phyloP scores from a whole-genome alignment of 2,329 filamentous ascomycete genomes.

The Talaromyces marneffei region DNA sequence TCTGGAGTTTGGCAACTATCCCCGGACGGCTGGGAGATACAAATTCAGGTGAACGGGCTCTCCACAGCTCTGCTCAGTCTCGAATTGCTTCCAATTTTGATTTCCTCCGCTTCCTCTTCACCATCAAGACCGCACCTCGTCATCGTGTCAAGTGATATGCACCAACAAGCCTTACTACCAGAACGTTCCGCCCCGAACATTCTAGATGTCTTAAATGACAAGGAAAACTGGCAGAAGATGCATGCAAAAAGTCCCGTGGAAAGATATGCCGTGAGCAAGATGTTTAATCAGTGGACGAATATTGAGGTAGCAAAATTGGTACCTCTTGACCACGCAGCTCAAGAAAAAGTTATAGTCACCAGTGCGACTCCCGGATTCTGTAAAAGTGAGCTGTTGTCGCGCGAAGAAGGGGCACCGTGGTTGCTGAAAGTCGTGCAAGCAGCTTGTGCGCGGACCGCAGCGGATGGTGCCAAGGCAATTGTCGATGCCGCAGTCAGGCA shows the following conservation, averaged over 20 bases:
- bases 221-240: constrained; percentile 5
- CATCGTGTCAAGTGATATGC: constrained; percentile 18
- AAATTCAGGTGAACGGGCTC: constrained; percentile 48
- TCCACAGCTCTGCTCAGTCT: constrained; percentile 44
- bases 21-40: constrained; percentile 41
- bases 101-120: not conserved
- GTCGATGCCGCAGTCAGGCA: constrained; percentile 17
- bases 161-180: constrained; percentile 16
- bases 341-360: constrained; percentile 8
- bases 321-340: constrained; percentile 1
- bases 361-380: constrained; percentile 20
- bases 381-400: constrained; percentile 16
- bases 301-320: constrained; percentile 9
- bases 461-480: constrained; percentile 20
- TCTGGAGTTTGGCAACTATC: constrained; percentile 23
- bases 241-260: constrained; percentile 9
- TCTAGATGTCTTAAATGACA: constrained; percentile 12
- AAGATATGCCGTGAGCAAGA: constrained; percentile 11
- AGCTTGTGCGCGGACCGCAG: constrained; percentile 16
- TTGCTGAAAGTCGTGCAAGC: constrained; percentile 3
- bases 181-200: constrained; percentile 15
- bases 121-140: constrained; percentile 11
- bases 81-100: constrained; percentile 8
- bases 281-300: constrained; percentile 10
- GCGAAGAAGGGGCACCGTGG: constrained; percentile 5